phyloP scores from a whole-genome alignment of 2,329 filamentous ascomycete species.

The Xylariomycetidae sp. region DNA sequence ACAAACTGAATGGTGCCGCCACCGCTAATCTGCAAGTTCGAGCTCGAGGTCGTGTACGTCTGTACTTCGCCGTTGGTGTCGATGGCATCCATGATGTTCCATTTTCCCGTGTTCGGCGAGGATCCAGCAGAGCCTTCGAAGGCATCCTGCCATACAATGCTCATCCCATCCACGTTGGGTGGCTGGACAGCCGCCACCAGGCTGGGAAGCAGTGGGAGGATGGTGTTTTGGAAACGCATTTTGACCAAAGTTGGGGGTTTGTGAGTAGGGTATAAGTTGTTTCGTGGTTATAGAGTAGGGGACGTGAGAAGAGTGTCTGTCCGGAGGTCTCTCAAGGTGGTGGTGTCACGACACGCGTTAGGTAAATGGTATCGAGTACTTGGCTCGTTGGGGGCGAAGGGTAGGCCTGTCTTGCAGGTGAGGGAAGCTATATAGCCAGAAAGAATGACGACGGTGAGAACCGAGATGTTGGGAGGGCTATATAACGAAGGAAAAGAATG shows the following conservation, averaged over 20 bases:
- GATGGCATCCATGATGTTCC: conserved; percentile 29
- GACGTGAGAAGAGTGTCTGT: conserved; percentile 8
- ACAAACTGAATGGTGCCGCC: conserved; percentile 45
- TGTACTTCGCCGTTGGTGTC: conserved; percentile 47
- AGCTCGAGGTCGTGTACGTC: conserved; percentile 38
- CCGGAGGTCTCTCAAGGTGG: conserved; percentile 1
- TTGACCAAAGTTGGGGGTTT: conserved; percentile 12
- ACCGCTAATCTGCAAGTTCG: conserved; percentile 46
- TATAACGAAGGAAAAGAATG: conserved; percentile 18
- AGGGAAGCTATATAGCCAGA: conserved; percentile 14
- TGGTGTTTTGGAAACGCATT: conserved; percentile 23
- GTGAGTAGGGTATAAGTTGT: conserved; percentile 4
- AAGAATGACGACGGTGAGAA: conserved; percentile 18
- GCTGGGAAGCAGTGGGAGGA: conserved; percentile 21
- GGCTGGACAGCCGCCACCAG: conserved; percentile 23
- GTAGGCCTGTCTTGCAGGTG: conserved; percentile 21
- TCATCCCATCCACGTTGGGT: conserved; percentile 22
- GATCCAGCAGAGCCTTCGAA: conserved; percentile 23
- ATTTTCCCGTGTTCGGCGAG: conserved; percentile 15
- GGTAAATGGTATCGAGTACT: not conserved
- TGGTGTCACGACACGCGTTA: not conserved
- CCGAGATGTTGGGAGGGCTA: conserved; percentile 9
- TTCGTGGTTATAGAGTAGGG: conserved; percentile 9
- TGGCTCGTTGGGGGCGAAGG: not conserved
- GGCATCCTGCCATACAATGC: conserved; percentile 19